Conservation (phyloP, 345 rosid genomes). For the Boechera retrofracta region DNA sequence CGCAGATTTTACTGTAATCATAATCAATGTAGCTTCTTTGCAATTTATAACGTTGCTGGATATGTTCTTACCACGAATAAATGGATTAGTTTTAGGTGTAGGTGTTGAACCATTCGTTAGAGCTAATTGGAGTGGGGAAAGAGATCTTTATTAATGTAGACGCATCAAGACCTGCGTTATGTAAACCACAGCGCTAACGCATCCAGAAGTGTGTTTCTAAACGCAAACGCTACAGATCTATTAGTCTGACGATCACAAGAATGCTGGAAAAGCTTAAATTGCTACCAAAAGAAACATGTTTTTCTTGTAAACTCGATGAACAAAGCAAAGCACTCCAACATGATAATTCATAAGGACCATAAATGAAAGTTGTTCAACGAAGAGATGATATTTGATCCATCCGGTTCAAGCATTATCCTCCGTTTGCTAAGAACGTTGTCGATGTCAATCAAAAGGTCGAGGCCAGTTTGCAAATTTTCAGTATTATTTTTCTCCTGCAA, state of each 20-base stretch:
- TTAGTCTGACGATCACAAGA: not conserved
- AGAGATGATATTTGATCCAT: not conserved
- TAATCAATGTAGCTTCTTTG: conserved; percentile 36
- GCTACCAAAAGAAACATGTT: not conserved
- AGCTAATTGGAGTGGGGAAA: not conserved
- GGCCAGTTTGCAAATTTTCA: not conserved
- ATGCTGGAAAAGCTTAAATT: not conserved
- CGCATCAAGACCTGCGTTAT: not conserved
- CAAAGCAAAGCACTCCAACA: not conserved
- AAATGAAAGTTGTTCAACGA: not conserved
- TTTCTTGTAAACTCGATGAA: not conserved
- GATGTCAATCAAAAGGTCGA: not conserved
- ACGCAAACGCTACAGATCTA: too few relatives aligned
- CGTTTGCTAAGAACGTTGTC: not conserved
- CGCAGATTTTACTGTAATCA: conserved; percentile 38
- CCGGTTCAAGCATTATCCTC: not conserved
- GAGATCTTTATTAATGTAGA: not conserved
- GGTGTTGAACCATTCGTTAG: not conserved
- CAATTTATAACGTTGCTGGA: conserved; percentile 21
- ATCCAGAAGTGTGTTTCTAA: not conserved
- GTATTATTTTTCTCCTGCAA: not conserved
- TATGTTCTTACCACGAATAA: conserved; percentile 41
- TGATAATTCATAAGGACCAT: not conserved
- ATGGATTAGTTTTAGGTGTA: conserved; percentile 14
- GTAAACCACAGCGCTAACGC: not conserved